Evolutionary conservation across 306 rosid species (phyloP).

Genomic region (Canavalia ensiformis): DNA sequence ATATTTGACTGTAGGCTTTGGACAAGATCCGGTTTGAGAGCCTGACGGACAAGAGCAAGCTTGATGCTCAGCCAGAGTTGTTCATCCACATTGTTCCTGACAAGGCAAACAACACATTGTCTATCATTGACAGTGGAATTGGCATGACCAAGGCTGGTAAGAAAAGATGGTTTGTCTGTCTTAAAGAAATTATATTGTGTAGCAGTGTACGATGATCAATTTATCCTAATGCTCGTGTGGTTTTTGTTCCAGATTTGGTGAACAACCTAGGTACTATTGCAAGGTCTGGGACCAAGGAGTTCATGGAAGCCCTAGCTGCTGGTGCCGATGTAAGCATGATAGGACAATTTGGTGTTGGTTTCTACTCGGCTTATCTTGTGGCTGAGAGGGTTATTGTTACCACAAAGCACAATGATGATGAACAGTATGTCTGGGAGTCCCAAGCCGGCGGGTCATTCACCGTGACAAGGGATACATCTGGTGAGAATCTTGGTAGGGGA

Average conservation of each 20-base stretch:
- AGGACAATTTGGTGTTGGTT: conserved; percentile 98
- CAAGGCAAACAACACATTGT: conserved; percentile 74
- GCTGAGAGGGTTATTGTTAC: conserved; percentile 92
- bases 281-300: conserved; percentile 96
- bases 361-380: conserved; percentile 92
- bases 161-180: background rate
- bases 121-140: conserved; percentile 90
- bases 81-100: conserved; percentile 90
- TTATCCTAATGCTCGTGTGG: background rate
- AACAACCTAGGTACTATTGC: conserved; percentile 98
- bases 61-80: conserved; percentile 87
- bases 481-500: conserved; percentile 89
- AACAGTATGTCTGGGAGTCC: conserved; percentile 96
- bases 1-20: conserved; percentile 62
- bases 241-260: conserved; percentile 76
- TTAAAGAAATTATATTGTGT: background rate
- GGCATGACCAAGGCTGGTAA: conserved; percentile 99
- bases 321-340: conserved; percentile 99
- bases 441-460: conserved; percentile 98
- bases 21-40: conserved; percentile 92
- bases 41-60: conserved; percentile 96
- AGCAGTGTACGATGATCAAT: background rate
- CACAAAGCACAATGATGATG: conserved; percentile 93
- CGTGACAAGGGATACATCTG: conserved; percentile 81
- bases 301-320: conserved; percentile 98